A percentile compares a stretch with the other conserved stretches of the same genome.
phyloP scores from a whole-genome alignment of 2,329 filamentous ascomycete genomes.

The Xylariaceae sp. region DNA sequence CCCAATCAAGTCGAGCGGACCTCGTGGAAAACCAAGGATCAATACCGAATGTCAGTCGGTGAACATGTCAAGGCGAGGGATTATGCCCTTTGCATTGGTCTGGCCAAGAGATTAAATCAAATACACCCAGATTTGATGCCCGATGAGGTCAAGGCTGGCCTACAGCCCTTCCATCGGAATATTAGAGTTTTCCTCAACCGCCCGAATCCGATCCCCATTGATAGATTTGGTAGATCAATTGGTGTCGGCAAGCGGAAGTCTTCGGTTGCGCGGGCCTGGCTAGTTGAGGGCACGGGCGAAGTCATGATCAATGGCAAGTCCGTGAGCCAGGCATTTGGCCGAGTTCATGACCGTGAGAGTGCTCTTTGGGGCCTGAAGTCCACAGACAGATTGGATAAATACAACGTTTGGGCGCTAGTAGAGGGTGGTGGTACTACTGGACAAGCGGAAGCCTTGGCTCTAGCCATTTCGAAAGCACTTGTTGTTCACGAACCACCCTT shows the following conservation, averaged over 20 bases:
- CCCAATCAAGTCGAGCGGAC: constrained; percentile 63
- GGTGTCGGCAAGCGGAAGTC: constrained; percentile 84
- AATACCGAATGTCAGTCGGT: constrained; percentile 66
- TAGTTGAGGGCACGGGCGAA: constrained; percentile 91
- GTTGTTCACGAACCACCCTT: constrained; percentile 86
- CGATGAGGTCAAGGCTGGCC: constrained; percentile 55
- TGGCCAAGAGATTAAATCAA: constrained; percentile 74
- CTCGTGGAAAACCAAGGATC: constrained; percentile 72
- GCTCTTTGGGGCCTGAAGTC: constrained; percentile 84
- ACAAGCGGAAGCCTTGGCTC: constrained; percentile 87
- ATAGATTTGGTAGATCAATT: constrained; percentile 70
- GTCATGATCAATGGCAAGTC: constrained; percentile 84
- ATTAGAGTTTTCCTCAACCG: constrained; percentile 65
- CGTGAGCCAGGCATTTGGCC: constrained; percentile 74
- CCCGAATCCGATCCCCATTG: constrained; percentile 59
- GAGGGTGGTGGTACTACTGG: constrained; percentile 87
- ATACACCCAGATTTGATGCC: constrained; percentile 79
- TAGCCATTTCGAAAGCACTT: constrained; percentile 84
- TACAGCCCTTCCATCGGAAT: constrained; percentile 67
- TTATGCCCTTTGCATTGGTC: constrained; percentile 68
- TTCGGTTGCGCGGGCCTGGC: constrained; percentile 74
- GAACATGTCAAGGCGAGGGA: constrained; percentile 71
- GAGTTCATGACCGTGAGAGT: constrained; percentile 90
- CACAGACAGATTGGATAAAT: constrained; percentile 83
- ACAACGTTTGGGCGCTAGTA: constrained; percentile 88